phyloP scores from a whole-genome alignment of 768 basidiomycete species.

The Mycena belliarum region DNA sequence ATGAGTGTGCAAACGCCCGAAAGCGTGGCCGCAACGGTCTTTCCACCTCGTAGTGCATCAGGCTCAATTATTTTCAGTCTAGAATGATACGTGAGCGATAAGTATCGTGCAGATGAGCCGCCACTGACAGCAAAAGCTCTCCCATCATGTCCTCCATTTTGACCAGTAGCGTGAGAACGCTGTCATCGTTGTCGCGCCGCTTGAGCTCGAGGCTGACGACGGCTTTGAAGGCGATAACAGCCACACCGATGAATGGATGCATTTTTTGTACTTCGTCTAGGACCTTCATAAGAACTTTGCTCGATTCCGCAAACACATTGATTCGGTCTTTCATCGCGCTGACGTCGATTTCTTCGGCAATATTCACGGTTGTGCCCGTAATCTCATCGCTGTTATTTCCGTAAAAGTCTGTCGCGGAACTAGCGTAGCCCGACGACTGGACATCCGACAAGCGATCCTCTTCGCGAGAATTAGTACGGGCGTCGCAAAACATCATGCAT shows the following conservation, averaged over 20 bases:
- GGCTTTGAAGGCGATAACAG: not conserved
- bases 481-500: no score
- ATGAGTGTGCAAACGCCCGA: not conserved
- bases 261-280: not conserved
- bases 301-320: not conserved
- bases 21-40: not conserved
- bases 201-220: not conserved
- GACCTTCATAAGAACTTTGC: not conserved
- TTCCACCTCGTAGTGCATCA: not conserved
- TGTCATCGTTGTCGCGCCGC: not conserved
- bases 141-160: conserved; percentile 1
- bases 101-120: not conserved
- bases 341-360: not conserved
- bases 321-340: not conserved
- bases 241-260: not conserved
- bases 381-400: not conserved
- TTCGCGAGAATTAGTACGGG: not conserved
- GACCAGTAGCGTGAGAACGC: not conserved
- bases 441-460: not conserved
- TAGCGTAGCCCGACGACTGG: not conserved
- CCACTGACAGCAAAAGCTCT: not conserved
- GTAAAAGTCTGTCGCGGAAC: not conserved
- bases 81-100: not conserved
- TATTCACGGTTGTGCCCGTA: not conserved
- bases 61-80: not conserved